Evolutionary conservation across 768 basidiomycete genomes (phyloP), one percentile per base, ranked within the genome.

Genomic region (Trichaptum fuscoviolaceum): DNA sequence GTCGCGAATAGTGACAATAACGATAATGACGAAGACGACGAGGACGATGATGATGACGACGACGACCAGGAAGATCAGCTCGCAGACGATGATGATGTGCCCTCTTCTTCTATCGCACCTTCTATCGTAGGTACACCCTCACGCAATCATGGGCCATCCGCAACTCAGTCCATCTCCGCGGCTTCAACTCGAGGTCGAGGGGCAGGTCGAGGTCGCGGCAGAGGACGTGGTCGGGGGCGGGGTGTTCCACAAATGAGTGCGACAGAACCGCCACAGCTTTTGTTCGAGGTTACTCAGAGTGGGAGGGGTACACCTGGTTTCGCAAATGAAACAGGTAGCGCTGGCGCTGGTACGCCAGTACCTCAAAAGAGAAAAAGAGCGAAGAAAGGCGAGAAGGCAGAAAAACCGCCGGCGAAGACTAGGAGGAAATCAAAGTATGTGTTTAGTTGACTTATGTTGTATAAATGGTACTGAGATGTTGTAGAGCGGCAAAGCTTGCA

Each of bases 51-150:
- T 12, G 87, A 85, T 8, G 88, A 90, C 35, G 84, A 84, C 0
- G 89, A 90, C 36, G 86, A 87, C 58, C 86, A 90, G 74, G 89
- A 91, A 77, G 91, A 93, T 78, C 87, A 92, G 70, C 84, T 92
- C 69, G 88, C 92, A 70, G 91, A 93, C 75, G 91, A 91, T 67
- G 88, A 89, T 63, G 83, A 84, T 67, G 76, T 76, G 23, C 72
- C 75, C 24, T 66, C 72, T 57, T 68, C 75, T 67, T 73, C 76
- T 67, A 71, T 72, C 1, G 66, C 73, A 64, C 64, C 74, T 35
- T 64, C 70, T 35, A 70, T 70, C 35, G 69, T 75, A 58, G 79
- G 85, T 35, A 71, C 79, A 58, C 67, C 76, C 52, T 77, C 81
- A 67, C 67, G 66, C 66, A 30, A 30, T 30, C 70, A 62, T 65